Evolutionary conservation across 345 rosid genomes (phyloP), one percentile per base, ranked within the genome.

Genomic region (Physaria fendleri): DNA sequence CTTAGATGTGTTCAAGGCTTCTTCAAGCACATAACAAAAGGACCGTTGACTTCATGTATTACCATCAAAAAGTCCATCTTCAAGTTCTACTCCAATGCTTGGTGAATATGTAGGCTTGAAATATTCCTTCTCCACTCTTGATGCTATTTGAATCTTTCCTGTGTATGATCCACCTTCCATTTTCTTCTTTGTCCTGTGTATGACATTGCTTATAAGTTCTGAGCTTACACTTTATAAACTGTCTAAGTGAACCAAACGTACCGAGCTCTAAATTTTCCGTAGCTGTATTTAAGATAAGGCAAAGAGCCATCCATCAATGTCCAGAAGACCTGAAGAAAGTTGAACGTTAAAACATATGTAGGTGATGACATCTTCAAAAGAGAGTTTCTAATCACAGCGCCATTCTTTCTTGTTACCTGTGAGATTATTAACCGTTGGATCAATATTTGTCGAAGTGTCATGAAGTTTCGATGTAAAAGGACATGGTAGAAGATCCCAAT

Each of bases 31-130:
- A 39, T 27, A 23, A 60, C 9, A 44, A 32, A 51, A 50, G 18
- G 18, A 35, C 16, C 44, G 45, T n/a, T n/a, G 45, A 53, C 28
- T 58, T 24, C 32, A 37, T 16, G 22, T 4, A 29, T 71, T 82
- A 91, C 98, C 98, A 69, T 91, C 92, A 48, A 91, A 88, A 45
- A 91, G 84, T 47, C 98, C 98, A 58, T 91, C 98, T 79, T 91
- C 96, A 44, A 88, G 77, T 56, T 88, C 98, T 32, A 79, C 85
- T 32, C 86, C 87, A 41, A 91, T 76, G 67, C 92, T 88, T 41
- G 95, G 95, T 37, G 90, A 76, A 72, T 91, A 91, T 24, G 81
- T 30, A 16, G 95, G 87, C 59, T 91, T 88, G 63, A 91, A 72
- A 80, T 74, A 88, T 69, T 91, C 98, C 72, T 91, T 91, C 82